Evolutionary conservation across 805 yeast genomes (phyloP), one percentile per base, ranked within the genome.

Genomic region (Metschnikowia amazonensis): DNA sequence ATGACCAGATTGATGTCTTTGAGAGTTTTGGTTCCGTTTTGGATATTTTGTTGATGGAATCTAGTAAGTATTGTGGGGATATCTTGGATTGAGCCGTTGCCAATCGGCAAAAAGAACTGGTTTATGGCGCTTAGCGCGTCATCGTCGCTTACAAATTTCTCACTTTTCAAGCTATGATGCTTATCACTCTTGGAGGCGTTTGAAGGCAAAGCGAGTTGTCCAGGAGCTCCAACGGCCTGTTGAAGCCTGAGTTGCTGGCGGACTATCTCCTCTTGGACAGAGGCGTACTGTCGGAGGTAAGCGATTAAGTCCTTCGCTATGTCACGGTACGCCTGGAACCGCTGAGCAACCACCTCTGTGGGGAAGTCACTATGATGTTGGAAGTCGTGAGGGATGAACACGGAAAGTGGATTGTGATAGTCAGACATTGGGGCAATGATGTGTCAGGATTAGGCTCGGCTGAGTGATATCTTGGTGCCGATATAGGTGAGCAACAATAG

Each of bases 291-390:
- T 50, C 77, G 79, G 51, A 92, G 72, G 60, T 92, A 92, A 38
- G 76, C 79, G 17, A 87, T 75, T 45, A 92, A 67, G 29, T 92
- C 84, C 50, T 82, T 80, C 46, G 89, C 81, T 45, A 90, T 80
- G 33, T 78, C 75, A 47, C 96, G 74, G 97, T 97, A 92, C 2
- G 95, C 84, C 41, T 82, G 76, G 63, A 92, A 90, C 51, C 98
- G 73, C 24, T 79, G 75, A 2, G 96, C 94, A 48, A 92, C 70
- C 5, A 86, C 79, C 47, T 90, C 97, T 1, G 97, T 89, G 9
- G 98, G 98, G 47, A 57, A 70, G 38, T 71, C 75, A 24, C 58
- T 55, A n/a, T 59, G 63, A 14, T 53, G 44, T 38, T 51, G 49
- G 50, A 70, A 71, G 32, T 59, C 60, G 55, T 66, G 64, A 23